phyloP scores from a whole-genome alignment of 2,329 filamentous ascomycete genomes.

The Diaporthe sp. region DNA sequence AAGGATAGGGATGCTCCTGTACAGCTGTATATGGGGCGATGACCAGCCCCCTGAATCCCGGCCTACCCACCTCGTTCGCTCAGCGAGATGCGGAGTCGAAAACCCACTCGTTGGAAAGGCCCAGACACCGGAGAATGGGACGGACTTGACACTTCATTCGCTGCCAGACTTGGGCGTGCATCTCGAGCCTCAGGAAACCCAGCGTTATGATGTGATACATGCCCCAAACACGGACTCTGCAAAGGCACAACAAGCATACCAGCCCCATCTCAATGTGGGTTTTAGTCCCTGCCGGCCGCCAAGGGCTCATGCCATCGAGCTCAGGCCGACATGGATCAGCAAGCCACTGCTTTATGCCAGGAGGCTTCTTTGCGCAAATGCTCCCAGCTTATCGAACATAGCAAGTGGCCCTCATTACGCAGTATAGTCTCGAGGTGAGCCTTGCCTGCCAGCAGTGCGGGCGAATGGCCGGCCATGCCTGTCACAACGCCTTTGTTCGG shows the following conservation, averaged over 20 bases:
- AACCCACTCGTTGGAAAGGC: slow-evolving; percentile 41
- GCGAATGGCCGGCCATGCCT: background rate
- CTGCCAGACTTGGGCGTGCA: slow-evolving; percentile 31
- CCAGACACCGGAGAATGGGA: slow-evolving; percentile 41
- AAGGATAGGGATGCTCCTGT: slow-evolving; percentile 40
- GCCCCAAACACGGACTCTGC: slow-evolving; percentile 31
- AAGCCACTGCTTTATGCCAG: slow-evolving; percentile 19
- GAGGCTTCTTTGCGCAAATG: slow-evolving; percentile 9
- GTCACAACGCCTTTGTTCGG: background rate
- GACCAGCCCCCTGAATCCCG: slow-evolving; percentile 39
- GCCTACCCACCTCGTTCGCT: slow-evolving; percentile 40
- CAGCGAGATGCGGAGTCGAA: slow-evolving; percentile 42
- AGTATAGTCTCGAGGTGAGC: background rate
- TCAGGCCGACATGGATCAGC: slow-evolving; percentile 25
- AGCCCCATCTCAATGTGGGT: slow-evolving; percentile 30
- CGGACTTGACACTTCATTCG: slow-evolving; percentile 36
- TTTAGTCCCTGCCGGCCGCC: slow-evolving; percentile 25
- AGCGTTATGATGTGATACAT: slow-evolving; percentile 34
- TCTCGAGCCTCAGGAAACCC: slow-evolving; percentile 32
- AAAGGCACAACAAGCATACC: slow-evolving; percentile 29
- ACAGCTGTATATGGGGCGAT: slow-evolving; percentile 41
- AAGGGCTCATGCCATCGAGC: slow-evolving; percentile 33
- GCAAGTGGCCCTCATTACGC: background rate
- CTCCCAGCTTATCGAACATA: background rate
- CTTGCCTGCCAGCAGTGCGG: slow-evolving; percentile 9